Evolutionary conservation across 192 early-diverging fungal genomes (phyloP).

Genomic region (Geranomyces variabilis): DNA sequence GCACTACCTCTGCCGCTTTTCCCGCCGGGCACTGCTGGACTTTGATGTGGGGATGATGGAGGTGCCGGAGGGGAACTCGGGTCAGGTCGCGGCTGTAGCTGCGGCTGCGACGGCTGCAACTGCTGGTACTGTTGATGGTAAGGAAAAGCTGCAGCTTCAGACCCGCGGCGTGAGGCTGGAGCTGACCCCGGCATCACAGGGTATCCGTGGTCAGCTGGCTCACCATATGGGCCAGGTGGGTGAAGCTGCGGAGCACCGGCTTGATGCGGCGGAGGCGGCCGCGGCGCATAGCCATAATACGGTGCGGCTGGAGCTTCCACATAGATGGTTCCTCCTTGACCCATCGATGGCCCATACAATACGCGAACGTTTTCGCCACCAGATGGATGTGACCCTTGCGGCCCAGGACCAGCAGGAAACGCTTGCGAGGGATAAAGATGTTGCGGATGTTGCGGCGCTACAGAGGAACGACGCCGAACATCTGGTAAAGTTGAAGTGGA

Average conservation of each 20-base stretch:
- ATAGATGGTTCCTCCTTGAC: too few relatives aligned
- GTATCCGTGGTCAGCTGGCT: too few relatives aligned
- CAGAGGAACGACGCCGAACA: not conserved
- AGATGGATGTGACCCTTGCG: not conserved
- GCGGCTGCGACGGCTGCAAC: not conserved
- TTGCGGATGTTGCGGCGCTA: not conserved
- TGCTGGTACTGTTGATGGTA: not conserved
- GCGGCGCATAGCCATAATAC: not conserved
- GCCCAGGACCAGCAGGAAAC: not conserved
- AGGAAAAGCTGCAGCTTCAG: not conserved
- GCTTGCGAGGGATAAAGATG: not conserved
- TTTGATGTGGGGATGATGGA: conserved; percentile 1
- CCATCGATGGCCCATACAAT: not conserved
- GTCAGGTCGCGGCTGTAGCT: not conserved
- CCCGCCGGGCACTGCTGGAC: not conserved
- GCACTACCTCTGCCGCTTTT: not conserved
- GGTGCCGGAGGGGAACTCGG: not conserved
- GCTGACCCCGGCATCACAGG: too few relatives aligned
- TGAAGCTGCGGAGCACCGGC: not conserved
- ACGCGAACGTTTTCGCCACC: not conserved
- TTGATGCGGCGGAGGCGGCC: not conserved
- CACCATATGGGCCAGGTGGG: too few relatives aligned
- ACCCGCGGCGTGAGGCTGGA: not conserved
- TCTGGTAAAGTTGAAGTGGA: not conserved
- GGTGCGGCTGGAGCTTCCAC: not conserved